phyloP scores from a whole-genome alignment of 306 rosid genomes.

The Sindora glabra region DNA sequence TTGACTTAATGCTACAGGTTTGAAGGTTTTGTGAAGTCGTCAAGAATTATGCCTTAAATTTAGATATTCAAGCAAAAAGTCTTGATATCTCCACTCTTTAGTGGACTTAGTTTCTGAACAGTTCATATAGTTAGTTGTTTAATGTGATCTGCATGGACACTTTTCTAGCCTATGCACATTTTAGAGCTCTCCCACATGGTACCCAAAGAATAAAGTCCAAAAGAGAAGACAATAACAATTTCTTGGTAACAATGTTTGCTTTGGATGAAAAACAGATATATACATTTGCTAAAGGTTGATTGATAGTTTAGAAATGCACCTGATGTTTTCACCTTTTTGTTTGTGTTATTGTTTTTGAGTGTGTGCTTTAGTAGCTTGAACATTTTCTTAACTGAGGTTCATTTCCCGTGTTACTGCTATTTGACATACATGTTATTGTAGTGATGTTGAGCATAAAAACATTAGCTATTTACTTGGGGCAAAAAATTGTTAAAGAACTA shows the following conservation, averaged over 20 bases:
- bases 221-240: background rate
- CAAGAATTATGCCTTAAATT: constrained; percentile 4
- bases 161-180: background rate
- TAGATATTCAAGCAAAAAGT: background rate
- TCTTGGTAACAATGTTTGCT: background rate
- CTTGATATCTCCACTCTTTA: background rate
- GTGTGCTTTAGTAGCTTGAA: constrained; percentile 5
- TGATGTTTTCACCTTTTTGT: too few relatives aligned
- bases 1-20: constrained; percentile 3
- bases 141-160: too few relatives aligned
- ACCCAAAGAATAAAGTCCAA: background rate
- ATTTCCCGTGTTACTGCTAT: background rate
- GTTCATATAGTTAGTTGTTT: constrained; percentile 11
- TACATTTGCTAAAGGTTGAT: background rate
- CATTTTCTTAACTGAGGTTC: constrained; percentile 2
- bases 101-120: background rate
- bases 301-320: background rate
- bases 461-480: background rate
- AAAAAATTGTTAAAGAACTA: background rate
- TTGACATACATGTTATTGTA: background rate
- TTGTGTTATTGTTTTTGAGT: background rate
- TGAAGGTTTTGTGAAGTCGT: background rate
- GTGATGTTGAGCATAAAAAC: background rate
- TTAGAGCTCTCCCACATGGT: background rate
- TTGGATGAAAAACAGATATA: background rate